Conservation (phyloP, 2,329 filamentous ascomycete genomes). For the Alternaria sp. region DNA sequence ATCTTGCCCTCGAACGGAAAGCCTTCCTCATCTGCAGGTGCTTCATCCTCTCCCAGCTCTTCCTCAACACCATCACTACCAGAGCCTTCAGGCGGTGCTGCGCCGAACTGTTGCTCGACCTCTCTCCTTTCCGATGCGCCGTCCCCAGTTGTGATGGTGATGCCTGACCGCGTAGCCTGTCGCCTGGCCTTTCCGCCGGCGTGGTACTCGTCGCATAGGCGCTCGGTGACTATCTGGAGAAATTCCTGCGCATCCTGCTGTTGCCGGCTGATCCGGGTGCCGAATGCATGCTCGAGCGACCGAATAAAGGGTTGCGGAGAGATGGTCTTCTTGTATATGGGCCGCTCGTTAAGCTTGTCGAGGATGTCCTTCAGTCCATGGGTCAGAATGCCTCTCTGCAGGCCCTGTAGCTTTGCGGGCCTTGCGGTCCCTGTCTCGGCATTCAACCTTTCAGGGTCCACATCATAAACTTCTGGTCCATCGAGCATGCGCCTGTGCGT, state of each 20-base stretch:
- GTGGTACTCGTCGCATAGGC: slow-evolving; percentile 92
- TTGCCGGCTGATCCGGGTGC: slow-evolving; percentile 87
- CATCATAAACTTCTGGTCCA: slow-evolving; percentile 76
- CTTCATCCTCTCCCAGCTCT: slow-evolving; percentile 23
- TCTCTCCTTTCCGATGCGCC: slow-evolving; percentile 30
- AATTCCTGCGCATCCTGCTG: slow-evolving; percentile 99
- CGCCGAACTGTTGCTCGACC: slow-evolving; percentile 37
- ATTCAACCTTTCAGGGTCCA: slow-evolving; percentile 60
- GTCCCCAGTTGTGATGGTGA: slow-evolving; percentile 28
- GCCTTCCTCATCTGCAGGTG: slow-evolving; percentile 64
- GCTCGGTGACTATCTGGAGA: slow-evolving; percentile 89
- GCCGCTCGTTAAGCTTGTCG: slow-evolving; percentile 90
- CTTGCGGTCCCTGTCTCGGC: slow-evolving; percentile 52
- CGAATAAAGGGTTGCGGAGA: slow-evolving; percentile 84
- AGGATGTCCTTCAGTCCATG: slow-evolving; percentile 90
- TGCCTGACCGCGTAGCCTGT: slow-evolving; percentile 56
- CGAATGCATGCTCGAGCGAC: slow-evolving; percentile 84
- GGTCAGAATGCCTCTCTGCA: slow-evolving; percentile 86
- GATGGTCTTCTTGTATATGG: slow-evolving; percentile 92
- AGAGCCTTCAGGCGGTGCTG: slow-evolving; percentile 27
- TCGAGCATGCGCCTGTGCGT: slow-evolving; percentile 84
- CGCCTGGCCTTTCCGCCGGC: slow-evolving; percentile 78
- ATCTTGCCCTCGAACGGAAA: slow-evolving; percentile 93
- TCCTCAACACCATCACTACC: slow-evolving; percentile 46
- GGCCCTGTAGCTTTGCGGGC: slow-evolving; percentile 61